Percentiles rank a stretch among this genome's conserved stretches.
Conservation (phyloP, 2,329 filamentous ascomycete genomes). For the Diaporthe sp. region DNA sequence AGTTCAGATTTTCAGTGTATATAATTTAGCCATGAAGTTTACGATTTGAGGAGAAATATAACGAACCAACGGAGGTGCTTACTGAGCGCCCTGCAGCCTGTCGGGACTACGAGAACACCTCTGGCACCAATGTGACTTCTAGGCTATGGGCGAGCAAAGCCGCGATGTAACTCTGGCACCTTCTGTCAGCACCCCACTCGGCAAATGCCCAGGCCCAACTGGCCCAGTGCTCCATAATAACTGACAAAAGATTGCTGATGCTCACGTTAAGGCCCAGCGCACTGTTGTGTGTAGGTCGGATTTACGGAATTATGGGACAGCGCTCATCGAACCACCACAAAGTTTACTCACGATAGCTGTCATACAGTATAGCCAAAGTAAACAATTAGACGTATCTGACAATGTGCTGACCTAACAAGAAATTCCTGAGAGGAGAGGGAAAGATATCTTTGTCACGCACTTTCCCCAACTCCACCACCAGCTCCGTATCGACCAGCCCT, state of each 20-base stretch:
- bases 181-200: not conserved
- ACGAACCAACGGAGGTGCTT: not conserved
- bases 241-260: constrained; percentile 25
- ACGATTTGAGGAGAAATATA: not conserved
- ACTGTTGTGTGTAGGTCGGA: not conserved
- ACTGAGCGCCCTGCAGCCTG: constrained; percentile 9
- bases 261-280: not conserved
- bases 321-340: not conserved
- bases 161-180: constrained; percentile 13
- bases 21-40: not conserved
- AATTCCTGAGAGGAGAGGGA: not conserved
- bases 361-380: not conserved
- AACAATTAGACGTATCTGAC: constrained; percentile 22
- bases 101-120: not conserved
- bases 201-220: no score
- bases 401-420: constrained; percentile 24
- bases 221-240: not conserved
- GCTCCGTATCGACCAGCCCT: not conserved
- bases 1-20: not conserved
- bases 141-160: not conserved
- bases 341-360: not conserved
- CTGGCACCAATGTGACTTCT: not conserved
- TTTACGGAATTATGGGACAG: constrained; percentile 4
- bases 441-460: not conserved
- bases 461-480: not conserved